These are phyloP conservation scores for Phytopythium litorale DNA, from an alignment of 352 stramenopile species.

Conservation along the genomic window DNA sequence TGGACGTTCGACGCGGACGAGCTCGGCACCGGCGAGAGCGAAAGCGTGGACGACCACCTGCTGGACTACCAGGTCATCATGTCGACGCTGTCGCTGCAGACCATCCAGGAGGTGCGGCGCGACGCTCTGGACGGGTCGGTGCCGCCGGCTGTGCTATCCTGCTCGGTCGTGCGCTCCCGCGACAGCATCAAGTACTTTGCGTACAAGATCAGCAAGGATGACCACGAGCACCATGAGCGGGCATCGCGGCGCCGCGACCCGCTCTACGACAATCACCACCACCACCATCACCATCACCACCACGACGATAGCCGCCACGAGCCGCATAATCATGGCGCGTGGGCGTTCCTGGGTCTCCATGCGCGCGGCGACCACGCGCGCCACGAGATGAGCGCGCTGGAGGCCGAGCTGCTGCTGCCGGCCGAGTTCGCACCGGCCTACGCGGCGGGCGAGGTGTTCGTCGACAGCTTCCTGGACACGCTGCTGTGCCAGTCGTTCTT, in stretches of 20 bases:
- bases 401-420: conserved; percentile 23
- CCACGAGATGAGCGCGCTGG: conserved; percentile 7
- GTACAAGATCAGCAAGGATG: conserved; percentile 33
- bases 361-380: not conserved
- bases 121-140: conserved; percentile 6
- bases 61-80: conserved; percentile 68
- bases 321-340: conserved; percentile 1
- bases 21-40: conserved; percentile 14
- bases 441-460: conserved; percentile 52
- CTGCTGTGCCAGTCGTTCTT: conserved; percentile 72
- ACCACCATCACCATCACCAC: conserved; percentile 10
- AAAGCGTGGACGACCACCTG: conserved; percentile 37
- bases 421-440: conserved; percentile 42
- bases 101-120: conserved; percentile 29
- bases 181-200: conserved; percentile 57
- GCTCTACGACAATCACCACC: conserved; percentile 8
- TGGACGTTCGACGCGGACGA: conserved; percentile 44
- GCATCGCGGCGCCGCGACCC: not conserved
- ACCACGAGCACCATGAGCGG: conserved; percentile 17
- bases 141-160: conserved; percentile 16
- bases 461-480: conserved; percentile 57
- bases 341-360: conserved; percentile 2
- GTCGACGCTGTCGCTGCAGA: conserved; percentile 48
- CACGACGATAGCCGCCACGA: conserved; percentile 6
- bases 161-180: conserved; percentile 48